Evolutionary conservation across 2,329 filamentous ascomycete species (phyloP), one percentile per base, ranked within the genome.

Genomic region (Pestalotiopsis sp.): DNA sequence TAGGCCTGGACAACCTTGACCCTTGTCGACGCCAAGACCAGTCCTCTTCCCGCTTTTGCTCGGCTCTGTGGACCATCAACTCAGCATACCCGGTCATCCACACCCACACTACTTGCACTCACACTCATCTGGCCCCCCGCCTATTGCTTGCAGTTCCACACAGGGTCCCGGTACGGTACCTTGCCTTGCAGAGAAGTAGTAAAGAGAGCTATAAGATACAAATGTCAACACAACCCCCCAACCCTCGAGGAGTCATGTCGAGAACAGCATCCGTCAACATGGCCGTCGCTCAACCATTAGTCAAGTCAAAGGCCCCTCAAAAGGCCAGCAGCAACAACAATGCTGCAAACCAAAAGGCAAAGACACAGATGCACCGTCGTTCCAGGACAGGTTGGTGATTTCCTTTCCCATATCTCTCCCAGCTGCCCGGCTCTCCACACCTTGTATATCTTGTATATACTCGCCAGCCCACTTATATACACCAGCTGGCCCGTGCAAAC

Each of bases 281-380:
- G 89, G 87, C 89, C 76, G 84, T 87, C 78, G 82, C 88, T 80
- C 85, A 87, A 80, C 81, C 86, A 71, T 17, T 52, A 52, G 78
- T 83, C 74, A 91, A 91, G 83, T 79, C 85, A 78, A 90, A 90
- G 82, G 74, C 84, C 78, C 83, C 85, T 78, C 81, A 85, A 66
- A 90, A 89, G 81, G 79, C 84, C 72, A 81, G 75, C 78, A 84
- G 76, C 74, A 79, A 79, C 74, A 81, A 84, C 27, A 31, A 31
- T 31, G 27, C 27, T 81, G 83, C 83, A 75, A 84, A 85, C 76
- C 80, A 89, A 72, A 94, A 92, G 83, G 84, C 88, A 78, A 92
- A 93, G 82, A 84, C 90, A 77, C 95, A 97, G 85, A 94, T 96
- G 91, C 95, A 98, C 82, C 91, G 94, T 81, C 90, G 95, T 78